Base-by-base conservation (phyloP, 2,329 filamentous ascomycete species). In the Hymenoscyphus repandus region DNA sequence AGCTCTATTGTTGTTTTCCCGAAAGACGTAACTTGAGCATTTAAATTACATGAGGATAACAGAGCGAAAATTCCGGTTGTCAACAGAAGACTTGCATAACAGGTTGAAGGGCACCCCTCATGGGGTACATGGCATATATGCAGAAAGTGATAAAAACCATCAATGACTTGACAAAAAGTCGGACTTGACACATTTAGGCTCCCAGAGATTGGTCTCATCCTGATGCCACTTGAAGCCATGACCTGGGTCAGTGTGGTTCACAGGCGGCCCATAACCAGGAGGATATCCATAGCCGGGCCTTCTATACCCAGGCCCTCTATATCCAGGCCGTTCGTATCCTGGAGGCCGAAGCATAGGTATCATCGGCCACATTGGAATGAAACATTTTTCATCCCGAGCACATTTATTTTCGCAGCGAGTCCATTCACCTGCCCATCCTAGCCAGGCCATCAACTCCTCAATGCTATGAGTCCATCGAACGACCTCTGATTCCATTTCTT, bases 301-400 rank as follows among this genome's bases (percentile, higher is more conserved):
- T 5, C 40, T 42, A 34, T 55, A 38, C 43, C 45, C 38, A 37
- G 47, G 39, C 6, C 18, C 12, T 7, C 43, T 18, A 32, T 37
- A 13, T 18, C 49, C 44, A 32, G 34, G 40, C 17, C 50, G 41
- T 3, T n/a, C n/a, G 9, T 30, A 32, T 10, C 42, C 30, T 40
- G 5, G 11, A 5, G 12, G 12, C 3, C 22, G 30, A 5, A 50
- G 31, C 17, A 44, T 45, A 3, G 47, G 50, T 7, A 63, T 52
- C 53, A 74, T 53, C 1, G 74, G 74, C 74, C 74, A 77, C 70
- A 77, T 77, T 1, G 74, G 74, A 36, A 77, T 74, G 52, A 69
- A 75, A 56, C 74, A 76, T 11, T 69, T 65, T 57, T 76, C 71
- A 50, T 72, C 68, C 60, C 66, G 68, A 3, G 55, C 69, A 50